A percentile compares a stretch with the other conserved stretches of the same genome.
phyloP scores from a whole-genome alignment of 352 stramenopile genomes.

The Pythium periplocum region DNA sequence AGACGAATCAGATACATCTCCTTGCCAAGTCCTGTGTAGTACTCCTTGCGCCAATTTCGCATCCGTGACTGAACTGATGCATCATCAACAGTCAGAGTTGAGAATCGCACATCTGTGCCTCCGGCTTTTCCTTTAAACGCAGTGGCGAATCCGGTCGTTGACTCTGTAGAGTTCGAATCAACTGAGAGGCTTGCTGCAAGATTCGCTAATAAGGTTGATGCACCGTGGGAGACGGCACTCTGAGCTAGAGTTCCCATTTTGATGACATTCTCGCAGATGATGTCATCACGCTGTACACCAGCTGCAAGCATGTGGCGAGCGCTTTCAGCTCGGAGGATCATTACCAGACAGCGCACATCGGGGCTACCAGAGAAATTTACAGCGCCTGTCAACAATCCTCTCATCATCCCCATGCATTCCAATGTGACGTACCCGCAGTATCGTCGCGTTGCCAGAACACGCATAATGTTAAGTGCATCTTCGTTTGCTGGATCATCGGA shows the following conservation, averaged over 20 bases:
- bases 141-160: constrained; percentile 2
- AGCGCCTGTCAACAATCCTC: too few relatives aligned
- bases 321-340: constrained; percentile 73
- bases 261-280: constrained; percentile 87
- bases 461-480: constrained; percentile 85
- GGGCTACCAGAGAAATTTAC: constrained; percentile 19
- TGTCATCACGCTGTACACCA: constrained; percentile 66
- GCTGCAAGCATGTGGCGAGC: constrained; percentile 74
- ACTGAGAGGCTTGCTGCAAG: constrained; percentile 73
- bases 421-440: constrained; percentile 48
- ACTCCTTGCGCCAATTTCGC: constrained; percentile 57
- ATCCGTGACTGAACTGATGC: constrained; percentile 3
- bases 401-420: not conserved
- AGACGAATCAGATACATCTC: constrained; percentile 84
- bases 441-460: constrained; percentile 61
- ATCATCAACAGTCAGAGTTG: constrained; percentile 3
- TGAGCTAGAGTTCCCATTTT: constrained; percentile 86
- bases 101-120: constrained; percentile 7
- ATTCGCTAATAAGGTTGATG: constrained; percentile 84
- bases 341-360: constrained; percentile 61
- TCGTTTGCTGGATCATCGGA: constrained; percentile 63
- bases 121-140: constrained; percentile 15
- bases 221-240: constrained; percentile 61
- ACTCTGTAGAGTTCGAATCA: constrained; percentile 12
- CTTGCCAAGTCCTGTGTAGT: constrained; percentile 72